Evolutionary conservation across 176 grass and related monocot species (phyloP), one percentile per base, ranked within the genome.

Genomic region (Aegilops speltoides): DNA sequence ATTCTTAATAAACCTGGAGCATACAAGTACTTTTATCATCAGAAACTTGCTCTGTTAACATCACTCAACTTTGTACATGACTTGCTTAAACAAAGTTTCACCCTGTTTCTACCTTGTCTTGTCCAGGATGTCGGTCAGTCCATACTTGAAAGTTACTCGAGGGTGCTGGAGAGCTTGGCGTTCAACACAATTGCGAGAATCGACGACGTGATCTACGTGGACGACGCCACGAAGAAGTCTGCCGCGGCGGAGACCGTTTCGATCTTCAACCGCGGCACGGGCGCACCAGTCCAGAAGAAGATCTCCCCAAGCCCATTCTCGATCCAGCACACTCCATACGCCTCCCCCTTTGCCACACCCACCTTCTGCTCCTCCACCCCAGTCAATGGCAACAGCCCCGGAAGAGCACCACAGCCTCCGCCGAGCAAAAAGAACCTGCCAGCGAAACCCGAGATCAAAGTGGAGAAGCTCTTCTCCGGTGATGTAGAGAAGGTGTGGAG

Each of bases 61-160:
- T 2, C 38, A 88, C 5, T 64, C 19, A 17, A 59, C 4, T 31
- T 31, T 31, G 2, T 31, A 31, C 31, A 31, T 31, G 31, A 31
- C 31, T 70, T 3, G 4, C 23, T 32, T 62, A 52, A 71, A 73
- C 40, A 56, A 43, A 46, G 43, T 36, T 73, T 68, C 13, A 81
- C 54, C 64, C 14, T 66, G 57, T 85, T 81, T 33, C 29, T 79
- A 52, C 41, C 16, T 78, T 79, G 16, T 82, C 43, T 81, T 95
- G 88, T 54, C 11, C 90, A 99, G 97, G 97, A 99, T 87, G 94
- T 99, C 37, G 97, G 97, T 3, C 94, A 99, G 37, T 99, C 97
- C 7, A 99, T 99, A 78, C 92, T 99, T 38, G 97, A 99, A 78
- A 99, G 97, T 85, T 99, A 99, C 86, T 99, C 97, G 0, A 89